These are phyloP conservation scores for Trichoderma asperellum DNA, from an alignment of 2,329 filamentous ascomycete genomes.

Conservation along the genomic window DNA sequence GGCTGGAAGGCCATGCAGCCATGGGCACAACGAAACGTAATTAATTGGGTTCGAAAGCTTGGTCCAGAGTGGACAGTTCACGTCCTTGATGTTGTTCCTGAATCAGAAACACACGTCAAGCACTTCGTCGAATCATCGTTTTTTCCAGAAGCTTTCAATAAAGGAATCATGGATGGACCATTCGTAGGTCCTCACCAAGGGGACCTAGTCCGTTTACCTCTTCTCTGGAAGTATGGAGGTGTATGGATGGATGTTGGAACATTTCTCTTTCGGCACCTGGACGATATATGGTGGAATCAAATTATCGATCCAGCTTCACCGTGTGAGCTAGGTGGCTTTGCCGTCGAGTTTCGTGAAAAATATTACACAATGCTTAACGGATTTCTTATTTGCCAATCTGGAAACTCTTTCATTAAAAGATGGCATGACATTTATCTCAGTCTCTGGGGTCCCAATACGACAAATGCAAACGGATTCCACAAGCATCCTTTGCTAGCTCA, in stretches of 20 bases:
- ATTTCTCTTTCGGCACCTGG: conserved; percentile 46
- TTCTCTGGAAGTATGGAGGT: conserved; percentile 47
- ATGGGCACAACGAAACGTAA: conserved; percentile 44
- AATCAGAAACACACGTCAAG: conserved; percentile 42
- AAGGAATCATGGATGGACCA: conserved; percentile 49
- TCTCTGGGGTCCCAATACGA: conserved; percentile 42
- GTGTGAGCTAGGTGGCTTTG: conserved; percentile 36
- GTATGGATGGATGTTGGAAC: conserved; percentile 50
- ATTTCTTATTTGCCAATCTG: conserved; percentile 48
- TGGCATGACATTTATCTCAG: conserved; percentile 46
- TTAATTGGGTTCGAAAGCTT: conserved; percentile 44
- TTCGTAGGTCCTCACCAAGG: conserved; percentile 49
- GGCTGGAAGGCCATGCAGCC: conserved; percentile 41
- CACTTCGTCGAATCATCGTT: conserved; percentile 43
- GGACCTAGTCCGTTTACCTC: conserved; percentile 51
- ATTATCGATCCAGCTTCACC: conserved; percentile 42
- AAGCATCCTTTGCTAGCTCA: conserved; percentile 37
- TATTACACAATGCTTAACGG: conserved; percentile 43
- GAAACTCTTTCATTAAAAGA: conserved; percentile 48
- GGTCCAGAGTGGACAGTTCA: conserved; percentile 46
- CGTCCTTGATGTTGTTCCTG: conserved; percentile 43
- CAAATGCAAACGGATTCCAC: conserved; percentile 39
- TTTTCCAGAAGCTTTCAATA: conserved; percentile 48
- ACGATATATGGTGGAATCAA: conserved; percentile 48
- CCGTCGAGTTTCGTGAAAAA: conserved; percentile 24